Evolutionary conservation across 305 asterid genomes (phyloP), one percentile per base, ranked within the genome.

Genomic region (Fraxinus baroniana): DNA sequence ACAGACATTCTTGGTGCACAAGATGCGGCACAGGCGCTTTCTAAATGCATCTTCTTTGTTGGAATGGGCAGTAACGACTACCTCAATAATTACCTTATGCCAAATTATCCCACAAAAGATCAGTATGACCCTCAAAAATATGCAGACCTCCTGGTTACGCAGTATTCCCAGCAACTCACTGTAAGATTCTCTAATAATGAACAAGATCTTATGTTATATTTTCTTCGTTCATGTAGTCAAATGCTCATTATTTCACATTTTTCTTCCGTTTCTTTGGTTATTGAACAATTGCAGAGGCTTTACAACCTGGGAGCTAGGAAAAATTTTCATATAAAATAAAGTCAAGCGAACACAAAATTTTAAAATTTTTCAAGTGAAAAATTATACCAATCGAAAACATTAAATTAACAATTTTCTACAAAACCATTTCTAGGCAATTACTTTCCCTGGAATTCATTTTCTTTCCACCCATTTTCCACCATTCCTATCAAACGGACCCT

Each of bases 51-150:
- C 2, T 82, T 79, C 66, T 82, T 55, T 33, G 70, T 87, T 3
- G 86, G 84, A 1, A 81, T 84, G 80, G 89, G 89, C 12, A 87
- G 82, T 85, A 83, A 85, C 41, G 90, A 87, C 79, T 87, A 85
- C 74, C 78, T 80, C 76, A 82, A 83, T 79, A 85, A 85, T 79
- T 85, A 87, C 68, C 77, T 85, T 20, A 64, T 80, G 77, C 82
- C 86, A 18, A 79, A 37, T 75, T 83, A 84, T 79, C 46, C 78
- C 64, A 74, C 85, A 22, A 83, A 36, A 35, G 46, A 60, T 79
- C 83, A 52, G 32, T 87, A 82, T 76, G 78, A 78, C 76, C 44
- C 87, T 82, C 84, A 74, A 62, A 86, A 87, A 77, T 89, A 60
- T 76, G 90, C 89, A 22, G 85, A 86, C 77, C 82, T 80, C 66